phyloP scores from a whole-genome alignment of 2,329 filamentous ascomycete species.

The Colletotrichum sp. region DNA sequence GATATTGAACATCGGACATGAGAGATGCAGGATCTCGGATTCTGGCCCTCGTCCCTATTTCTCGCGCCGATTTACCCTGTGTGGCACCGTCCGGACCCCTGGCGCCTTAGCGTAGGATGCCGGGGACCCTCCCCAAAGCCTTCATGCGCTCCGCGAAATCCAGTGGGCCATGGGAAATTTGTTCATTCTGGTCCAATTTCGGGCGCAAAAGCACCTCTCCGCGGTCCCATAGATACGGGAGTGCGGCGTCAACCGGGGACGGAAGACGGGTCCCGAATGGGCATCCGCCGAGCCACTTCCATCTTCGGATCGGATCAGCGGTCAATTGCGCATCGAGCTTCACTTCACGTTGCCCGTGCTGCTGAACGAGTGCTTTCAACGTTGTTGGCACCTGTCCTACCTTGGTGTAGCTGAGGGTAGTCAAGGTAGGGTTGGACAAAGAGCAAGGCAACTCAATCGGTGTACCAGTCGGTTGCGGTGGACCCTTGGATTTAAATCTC shows the following conservation, averaged over 20 bases:
- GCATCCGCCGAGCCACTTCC: background rate
- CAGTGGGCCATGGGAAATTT: constrained; percentile 21
- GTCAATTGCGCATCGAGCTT: background rate
- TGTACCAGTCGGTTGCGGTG: background rate
- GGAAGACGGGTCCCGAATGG: constrained; percentile 11
- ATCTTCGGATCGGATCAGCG: background rate
- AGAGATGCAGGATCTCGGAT: background rate
- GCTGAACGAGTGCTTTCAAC: background rate
- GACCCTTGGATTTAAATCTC: constrained; percentile 15
- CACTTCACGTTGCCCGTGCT: background rate
- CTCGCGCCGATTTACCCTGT: background rate
- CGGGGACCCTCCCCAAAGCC: constrained; percentile 9
- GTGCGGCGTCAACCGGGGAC: background rate
- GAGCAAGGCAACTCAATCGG: background rate
- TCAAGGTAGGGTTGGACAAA: background rate
- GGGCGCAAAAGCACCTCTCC: constrained; percentile 14
- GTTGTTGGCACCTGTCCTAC: background rate
- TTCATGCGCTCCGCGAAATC: constrained; percentile 24
- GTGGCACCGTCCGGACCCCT: background rate
- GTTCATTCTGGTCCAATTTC: constrained; percentile 12
- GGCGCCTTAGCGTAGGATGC: background rate
- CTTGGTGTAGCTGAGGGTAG: background rate
- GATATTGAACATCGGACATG: background rate
- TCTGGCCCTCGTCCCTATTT: constrained; percentile 1
- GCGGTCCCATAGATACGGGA: constrained; percentile 15